phyloP scores from a whole-genome alignment of 1,139 yeast genomes.

The Nakaseomyces sp. region DNA sequence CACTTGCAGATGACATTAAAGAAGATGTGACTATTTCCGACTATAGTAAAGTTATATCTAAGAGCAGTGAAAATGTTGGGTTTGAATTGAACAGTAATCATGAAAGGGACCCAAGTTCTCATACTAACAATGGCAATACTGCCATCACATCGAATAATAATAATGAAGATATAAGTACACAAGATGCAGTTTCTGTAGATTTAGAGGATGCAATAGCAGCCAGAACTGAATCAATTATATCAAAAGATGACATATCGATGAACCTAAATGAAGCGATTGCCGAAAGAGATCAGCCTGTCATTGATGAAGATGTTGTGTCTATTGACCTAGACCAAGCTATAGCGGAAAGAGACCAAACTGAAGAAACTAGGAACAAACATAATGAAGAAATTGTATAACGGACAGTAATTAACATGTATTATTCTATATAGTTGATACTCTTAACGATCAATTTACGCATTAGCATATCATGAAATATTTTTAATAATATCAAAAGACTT shows the following conservation, averaged over 20 bases:
- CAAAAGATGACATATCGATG: not conserved
- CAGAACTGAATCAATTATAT: not conserved
- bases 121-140: not conserved
- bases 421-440: not conserved
- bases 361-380: not conserved
- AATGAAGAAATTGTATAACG: not conserved
- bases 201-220: constrained; percentile 2
- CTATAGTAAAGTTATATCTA: not conserved
- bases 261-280: not conserved
- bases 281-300: not conserved
- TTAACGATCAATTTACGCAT: not conserved
- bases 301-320: not conserved
- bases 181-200: not conserved
- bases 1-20: constrained; percentile 39
- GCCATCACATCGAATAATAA: not conserved
- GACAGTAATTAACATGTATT: not conserved
- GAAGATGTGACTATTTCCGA: not conserved
- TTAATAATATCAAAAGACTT: no score
- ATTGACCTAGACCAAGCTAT: not conserved
- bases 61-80: not conserved
- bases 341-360: not conserved
- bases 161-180: not conserved
- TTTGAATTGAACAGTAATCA: not conserved
- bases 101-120: not conserved
- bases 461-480: no score